Conservation (phyloP, 352 stramenopile species). For the Phytophthora brassicae region DNA sequence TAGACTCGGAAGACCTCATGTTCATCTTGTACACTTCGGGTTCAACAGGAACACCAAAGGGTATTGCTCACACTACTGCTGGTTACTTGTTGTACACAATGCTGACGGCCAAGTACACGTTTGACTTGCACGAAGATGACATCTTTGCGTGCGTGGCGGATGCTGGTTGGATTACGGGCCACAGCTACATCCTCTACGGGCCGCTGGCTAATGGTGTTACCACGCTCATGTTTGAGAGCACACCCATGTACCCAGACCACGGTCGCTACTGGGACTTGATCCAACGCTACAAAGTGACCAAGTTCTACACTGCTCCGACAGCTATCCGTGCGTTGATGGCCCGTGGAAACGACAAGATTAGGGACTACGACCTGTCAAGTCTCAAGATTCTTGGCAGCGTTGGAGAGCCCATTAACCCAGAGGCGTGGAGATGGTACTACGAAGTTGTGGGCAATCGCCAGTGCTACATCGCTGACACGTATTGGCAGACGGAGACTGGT, state of each 20-base stretch:
- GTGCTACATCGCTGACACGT: slow-evolving; percentile 96
- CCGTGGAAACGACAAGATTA: slow-evolving; percentile 89
- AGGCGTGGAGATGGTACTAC: slow-evolving; percentile 97
- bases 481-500: slow-evolving; percentile 98
- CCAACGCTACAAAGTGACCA: slow-evolving; percentile 95
- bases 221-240: slow-evolving; percentile 98
- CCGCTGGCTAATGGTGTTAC: slow-evolving; percentile 95
- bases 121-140: slow-evolving; percentile 92
- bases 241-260: slow-evolving; percentile 94
- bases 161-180: slow-evolving; percentile 97
- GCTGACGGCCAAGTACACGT: slow-evolving; percentile 92
- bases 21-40: slow-evolving; percentile 99
- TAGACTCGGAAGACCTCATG: slow-evolving; percentile 96
- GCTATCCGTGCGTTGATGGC: slow-evolving; percentile 98
- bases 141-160: slow-evolving; percentile 95
- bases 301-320: slow-evolving; percentile 93
- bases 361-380: slow-evolving; percentile 61
- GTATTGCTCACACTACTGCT: slow-evolving; percentile 94
- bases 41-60: slow-evolving; percentile 94
- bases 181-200: slow-evolving; percentile 97
- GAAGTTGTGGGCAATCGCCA: slow-evolving; percentile 83
- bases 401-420: slow-evolving; percentile 98
- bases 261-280: slow-evolving; percentile 97
- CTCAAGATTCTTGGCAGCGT: slow-evolving; percentile 96
- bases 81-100: slow-evolving; percentile 95